Evolutionary conservation across 2,329 filamentous ascomycete genomes (phyloP).

Genomic region (Ceratocystis destructans): DNA sequence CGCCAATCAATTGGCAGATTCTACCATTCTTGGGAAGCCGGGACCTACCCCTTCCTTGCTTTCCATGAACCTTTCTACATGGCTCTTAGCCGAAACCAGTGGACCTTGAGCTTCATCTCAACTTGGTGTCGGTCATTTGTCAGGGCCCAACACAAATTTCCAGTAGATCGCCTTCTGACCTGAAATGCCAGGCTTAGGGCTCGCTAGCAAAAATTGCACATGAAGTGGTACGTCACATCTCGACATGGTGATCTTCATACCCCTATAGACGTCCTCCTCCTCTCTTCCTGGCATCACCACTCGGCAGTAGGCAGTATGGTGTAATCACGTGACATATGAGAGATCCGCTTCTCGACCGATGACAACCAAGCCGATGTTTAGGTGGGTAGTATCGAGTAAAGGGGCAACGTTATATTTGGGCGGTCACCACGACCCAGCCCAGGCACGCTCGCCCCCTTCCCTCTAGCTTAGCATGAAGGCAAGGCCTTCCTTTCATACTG

Average conservation of each 20-base stretch:
- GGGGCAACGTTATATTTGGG: background rate
- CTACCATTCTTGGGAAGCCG: background rate
- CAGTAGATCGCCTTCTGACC: background rate
- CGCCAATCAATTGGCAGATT: background rate
- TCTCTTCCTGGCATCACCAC: background rate
- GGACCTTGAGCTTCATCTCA: conserved; percentile 1
- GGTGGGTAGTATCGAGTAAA: background rate
- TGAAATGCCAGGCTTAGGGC: background rate
- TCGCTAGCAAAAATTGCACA: background rate
- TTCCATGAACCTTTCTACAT: background rate
- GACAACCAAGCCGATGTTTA: background rate
- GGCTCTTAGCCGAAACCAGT: background rate
- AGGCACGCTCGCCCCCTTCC: background rate
- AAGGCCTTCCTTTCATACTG: background rate
- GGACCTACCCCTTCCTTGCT: background rate
- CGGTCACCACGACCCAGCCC: background rate
- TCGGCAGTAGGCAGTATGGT: too few relatives aligned
- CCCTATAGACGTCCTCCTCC: background rate
- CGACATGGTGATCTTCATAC: conserved; percentile 3
- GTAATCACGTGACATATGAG: too few relatives aligned
- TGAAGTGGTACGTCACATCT: conserved; percentile 3
- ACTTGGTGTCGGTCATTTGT: background rate
- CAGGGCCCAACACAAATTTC: background rate
- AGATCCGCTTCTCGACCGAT: too few relatives aligned
- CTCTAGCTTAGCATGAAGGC: background rate